phyloP scores from a whole-genome alignment of 2,329 filamentous ascomycete species.

The Ustilaginoidea virens region DNA sequence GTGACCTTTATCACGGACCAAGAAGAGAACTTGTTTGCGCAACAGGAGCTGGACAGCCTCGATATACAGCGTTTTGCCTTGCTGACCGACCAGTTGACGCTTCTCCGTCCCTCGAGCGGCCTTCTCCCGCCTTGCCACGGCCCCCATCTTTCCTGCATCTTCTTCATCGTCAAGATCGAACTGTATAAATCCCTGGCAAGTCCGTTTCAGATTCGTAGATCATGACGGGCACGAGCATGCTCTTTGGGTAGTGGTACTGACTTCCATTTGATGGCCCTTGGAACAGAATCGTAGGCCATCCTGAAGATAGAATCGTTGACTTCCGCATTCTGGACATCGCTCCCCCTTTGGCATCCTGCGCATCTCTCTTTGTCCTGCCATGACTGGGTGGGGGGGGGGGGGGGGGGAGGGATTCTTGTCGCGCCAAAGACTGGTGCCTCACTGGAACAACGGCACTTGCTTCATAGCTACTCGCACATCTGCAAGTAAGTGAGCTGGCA shows the following conservation, averaged over 20 bases:
- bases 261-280: constrained; percentile 66
- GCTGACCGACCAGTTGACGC: constrained; percentile 45
- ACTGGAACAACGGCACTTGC: constrained; percentile 9
- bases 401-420: too few relatives aligned
- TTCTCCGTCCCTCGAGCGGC: constrained; percentile 37
- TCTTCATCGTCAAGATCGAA: constrained; percentile 52
- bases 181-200: constrained; percentile 34
- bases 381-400: constrained; percentile 11
- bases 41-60: constrained; percentile 75
- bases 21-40: constrained; percentile 62
- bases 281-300: constrained; percentile 67
- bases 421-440: too few relatives aligned
- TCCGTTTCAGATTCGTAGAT: constrained; percentile 2
- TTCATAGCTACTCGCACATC: too few relatives aligned
- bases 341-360: constrained; percentile 37
- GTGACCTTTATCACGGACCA: constrained; percentile 51
- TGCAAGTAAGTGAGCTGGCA: too few relatives aligned
- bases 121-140: constrained; percentile 38
- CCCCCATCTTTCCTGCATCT: constrained; percentile 47
- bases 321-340: constrained; percentile 50
- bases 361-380: constrained; percentile 27
- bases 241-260: constrained; percentile 19
- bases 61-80: constrained; percentile 64
- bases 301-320: constrained; percentile 55
- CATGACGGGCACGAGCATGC: too few relatives aligned